Evolutionary conservation across 805 yeast species (phyloP).

Genomic region (Candida patagonica): DNA sequence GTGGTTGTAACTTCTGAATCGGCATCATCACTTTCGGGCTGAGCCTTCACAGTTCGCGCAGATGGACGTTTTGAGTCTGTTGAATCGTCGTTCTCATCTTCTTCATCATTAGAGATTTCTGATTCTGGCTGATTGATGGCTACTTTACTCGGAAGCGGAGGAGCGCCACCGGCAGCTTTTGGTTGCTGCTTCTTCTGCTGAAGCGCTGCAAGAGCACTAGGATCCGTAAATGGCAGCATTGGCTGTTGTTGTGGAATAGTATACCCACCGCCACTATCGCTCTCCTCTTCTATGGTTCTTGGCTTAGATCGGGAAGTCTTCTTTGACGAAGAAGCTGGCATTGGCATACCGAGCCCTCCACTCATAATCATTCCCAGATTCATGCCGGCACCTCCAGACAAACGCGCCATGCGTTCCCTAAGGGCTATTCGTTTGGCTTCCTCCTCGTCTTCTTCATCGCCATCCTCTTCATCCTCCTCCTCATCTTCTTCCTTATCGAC

Average conservation of each 20-base stretch:
- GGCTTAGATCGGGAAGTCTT: conserved; percentile 21
- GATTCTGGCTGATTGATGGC: conserved; percentile 4
- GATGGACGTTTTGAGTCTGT: not conserved
- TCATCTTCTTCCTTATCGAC: conserved; percentile 24
- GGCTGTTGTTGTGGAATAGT: conserved; percentile 32
- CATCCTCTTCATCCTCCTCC: conserved; percentile 25
- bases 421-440: conserved; percentile 60
- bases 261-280: conserved; percentile 16
- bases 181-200: conserved; percentile 7
- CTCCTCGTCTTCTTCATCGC: conserved; percentile 35
- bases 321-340: conserved; percentile 20
- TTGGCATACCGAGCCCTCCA: conserved; percentile 25
- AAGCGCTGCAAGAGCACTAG: conserved; percentile 25
- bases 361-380: conserved; percentile 15
- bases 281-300: conserved; percentile 18
- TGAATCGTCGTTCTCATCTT: conserved; percentile 4
- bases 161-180: conserved; percentile 4
- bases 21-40: conserved; percentile 1
- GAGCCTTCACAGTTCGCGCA: not conserved
- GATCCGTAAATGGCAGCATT: conserved; percentile 43
- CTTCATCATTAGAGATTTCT: conserved; percentile 4
- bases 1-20: conserved; percentile 2
- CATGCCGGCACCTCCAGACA: conserved; percentile 68
- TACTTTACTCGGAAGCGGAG: conserved; percentile 1
- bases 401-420: conserved; percentile 91